Percentiles rank a stretch among this genome's conserved stretches.
phyloP scores from a whole-genome alignment of 495 filamentous ascomycete species.

The Neurospora hispaniola region DNA sequence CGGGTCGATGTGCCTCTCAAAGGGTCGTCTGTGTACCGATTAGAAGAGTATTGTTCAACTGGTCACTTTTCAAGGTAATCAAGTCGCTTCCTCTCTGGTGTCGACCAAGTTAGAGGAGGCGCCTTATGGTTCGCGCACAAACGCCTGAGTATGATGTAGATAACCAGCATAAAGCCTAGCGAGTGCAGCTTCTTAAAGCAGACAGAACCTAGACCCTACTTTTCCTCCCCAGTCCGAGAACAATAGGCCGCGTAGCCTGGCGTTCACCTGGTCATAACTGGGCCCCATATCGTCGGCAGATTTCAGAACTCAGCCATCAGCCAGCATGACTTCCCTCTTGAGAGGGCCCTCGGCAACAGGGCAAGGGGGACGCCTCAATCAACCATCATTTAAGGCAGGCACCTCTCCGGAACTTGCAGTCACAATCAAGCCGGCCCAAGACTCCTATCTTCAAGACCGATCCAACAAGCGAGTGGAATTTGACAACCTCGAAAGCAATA shows the following conservation, averaged over 20 bases:
- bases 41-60: background rate
- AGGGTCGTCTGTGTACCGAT: background rate
- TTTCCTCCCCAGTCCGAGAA: background rate
- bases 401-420: background rate
- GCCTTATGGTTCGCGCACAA: background rate
- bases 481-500: background rate
- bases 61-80: background rate
- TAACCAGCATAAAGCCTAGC: background rate
- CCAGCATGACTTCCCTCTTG: background rate
- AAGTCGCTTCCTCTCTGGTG: background rate
- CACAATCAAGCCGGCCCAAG: conserved; percentile 2
- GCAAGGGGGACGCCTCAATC: background rate
- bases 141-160: background rate
- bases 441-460: background rate
- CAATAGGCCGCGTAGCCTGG: background rate
- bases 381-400: background rate
- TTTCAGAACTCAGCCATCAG: background rate
- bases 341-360: background rate
- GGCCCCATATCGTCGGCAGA: background rate
- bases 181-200: background rate
- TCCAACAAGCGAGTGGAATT: background rate
- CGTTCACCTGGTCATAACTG: background rate
- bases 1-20: background rate
- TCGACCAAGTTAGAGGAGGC: background rate
- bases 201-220: background rate